A percentile compares a stretch with the other conserved stretches of the same genome.
Evolutionary conservation across 768 basidiomycete species (phyloP).

Genomic region (Rhodotorula diobovata): DNA sequence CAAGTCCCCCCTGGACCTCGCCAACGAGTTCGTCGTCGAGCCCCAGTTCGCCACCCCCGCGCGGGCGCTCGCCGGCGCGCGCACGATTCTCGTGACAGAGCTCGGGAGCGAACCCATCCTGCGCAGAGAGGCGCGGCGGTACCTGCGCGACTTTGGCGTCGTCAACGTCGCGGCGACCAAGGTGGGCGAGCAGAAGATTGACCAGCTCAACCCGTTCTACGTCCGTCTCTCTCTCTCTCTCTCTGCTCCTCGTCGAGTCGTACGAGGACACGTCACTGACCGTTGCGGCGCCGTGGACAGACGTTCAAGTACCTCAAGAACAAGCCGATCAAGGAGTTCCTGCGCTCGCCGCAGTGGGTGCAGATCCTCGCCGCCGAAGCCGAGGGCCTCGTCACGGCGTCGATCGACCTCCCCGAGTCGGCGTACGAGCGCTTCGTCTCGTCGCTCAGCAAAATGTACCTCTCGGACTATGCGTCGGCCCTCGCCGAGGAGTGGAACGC

Average conservation of each 20-base stretch:
- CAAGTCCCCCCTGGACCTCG: conserved; percentile 69
- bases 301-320: conserved; percentile 88
- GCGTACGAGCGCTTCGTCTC: conserved; percentile 66
- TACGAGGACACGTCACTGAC: no score
- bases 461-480: conserved; percentile 77
- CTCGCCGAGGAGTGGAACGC: conserved; percentile 87
- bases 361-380: conserved; percentile 85
- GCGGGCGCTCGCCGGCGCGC: conserved; percentile 42
- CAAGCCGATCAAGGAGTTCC: conserved; percentile 61
- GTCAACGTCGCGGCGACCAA: conserved; percentile 83
- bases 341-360: conserved; percentile 64
- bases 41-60: conserved; percentile 11
- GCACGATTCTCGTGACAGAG: conserved; percentile 77
- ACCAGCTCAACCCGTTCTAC: conserved; percentile 53
- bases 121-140: conserved; percentile 66
- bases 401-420: conserved; percentile 63
- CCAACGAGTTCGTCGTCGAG: conserved; percentile 66
- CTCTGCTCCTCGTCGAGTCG: neutral
- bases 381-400: conserved; percentile 76
- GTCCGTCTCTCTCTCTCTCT: conserved; percentile 47
- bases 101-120: conserved; percentile 88
- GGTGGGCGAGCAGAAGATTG: conserved; percentile 59
- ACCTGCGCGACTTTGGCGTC: conserved; percentile 68
- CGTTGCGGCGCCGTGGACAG: conserved; percentile 50
- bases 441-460: conserved; percentile 71